Conservation (phyloP, 2,329 filamentous ascomycete species). For the Cladophialophora chaetospira region DNA sequence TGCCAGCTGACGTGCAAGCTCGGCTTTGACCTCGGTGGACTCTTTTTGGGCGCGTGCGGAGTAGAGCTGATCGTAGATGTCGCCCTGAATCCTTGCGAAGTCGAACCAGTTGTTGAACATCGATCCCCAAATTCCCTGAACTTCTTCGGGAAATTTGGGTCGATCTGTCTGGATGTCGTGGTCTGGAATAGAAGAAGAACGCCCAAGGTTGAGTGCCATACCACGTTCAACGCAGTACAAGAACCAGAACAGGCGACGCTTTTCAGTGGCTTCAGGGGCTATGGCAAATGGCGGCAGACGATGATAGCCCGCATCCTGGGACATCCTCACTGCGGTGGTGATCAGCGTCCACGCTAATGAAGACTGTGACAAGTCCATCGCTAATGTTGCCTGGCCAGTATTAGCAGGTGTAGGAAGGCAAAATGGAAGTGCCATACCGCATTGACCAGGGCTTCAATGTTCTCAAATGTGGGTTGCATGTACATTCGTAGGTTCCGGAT, state of each 20-base stretch:
- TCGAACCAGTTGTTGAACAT: slow-evolving; percentile 59
- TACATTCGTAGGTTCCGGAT: slow-evolving; percentile 57
- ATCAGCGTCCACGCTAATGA: slow-evolving; percentile 67
- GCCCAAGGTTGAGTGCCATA: slow-evolving; percentile 61
- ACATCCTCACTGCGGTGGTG: slow-evolving; percentile 61
- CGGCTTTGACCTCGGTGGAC: slow-evolving; percentile 50
- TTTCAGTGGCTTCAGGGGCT: slow-evolving; percentile 35
- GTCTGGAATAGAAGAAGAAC: slow-evolving; percentile 60
- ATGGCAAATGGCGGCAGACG: slow-evolving; percentile 40
- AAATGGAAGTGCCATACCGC: slow-evolving; percentile 49
- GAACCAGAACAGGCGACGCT: slow-evolving; percentile 56
- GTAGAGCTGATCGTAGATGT: slow-evolving; percentile 62
- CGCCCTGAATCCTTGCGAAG: slow-evolving; percentile 59
- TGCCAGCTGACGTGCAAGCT: slow-evolving; percentile 44
- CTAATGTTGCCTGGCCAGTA: slow-evolving; percentile 57
- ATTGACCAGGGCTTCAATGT: slow-evolving; percentile 61
- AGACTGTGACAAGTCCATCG: slow-evolving; percentile 63
- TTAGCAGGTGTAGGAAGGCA: not conserved
- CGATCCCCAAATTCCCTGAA: slow-evolving; percentile 47
- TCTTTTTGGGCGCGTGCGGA: slow-evolving; percentile 36
- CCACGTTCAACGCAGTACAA: slow-evolving; percentile 62
- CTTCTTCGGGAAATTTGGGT: slow-evolving; percentile 36
- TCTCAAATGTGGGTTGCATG: slow-evolving; percentile 58
- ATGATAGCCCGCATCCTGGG: slow-evolving; percentile 65
- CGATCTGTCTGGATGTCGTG: slow-evolving; percentile 59